These are phyloP conservation scores for Pseudogymnoascus sp. DNA, from an alignment of 2,329 filamentous ascomycete species.

Conservation along the genomic window DNA sequence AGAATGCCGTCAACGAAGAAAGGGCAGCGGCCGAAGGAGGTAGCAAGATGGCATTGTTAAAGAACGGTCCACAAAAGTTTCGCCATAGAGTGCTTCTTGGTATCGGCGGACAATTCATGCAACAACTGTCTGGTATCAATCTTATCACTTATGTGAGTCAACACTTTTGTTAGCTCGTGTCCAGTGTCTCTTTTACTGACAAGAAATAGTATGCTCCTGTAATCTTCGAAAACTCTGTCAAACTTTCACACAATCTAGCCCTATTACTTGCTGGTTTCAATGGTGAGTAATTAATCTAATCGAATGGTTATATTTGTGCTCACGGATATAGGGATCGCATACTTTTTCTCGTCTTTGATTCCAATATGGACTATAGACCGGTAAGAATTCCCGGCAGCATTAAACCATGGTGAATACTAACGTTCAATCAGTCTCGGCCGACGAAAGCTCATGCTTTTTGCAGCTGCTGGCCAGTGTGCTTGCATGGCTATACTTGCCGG, in stretches of 20 bases:
- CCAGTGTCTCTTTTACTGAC: neutral
- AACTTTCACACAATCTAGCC: conserved; percentile 37
- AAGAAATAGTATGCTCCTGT: conserved; percentile 32
- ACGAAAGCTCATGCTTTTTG: conserved; percentile 49
- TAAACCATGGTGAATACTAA: neutral
- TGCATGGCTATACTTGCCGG: conserved; percentile 50
- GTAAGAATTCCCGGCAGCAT: neutral
- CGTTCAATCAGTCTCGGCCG: conserved; percentile 35
- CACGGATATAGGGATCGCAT: conserved; percentile 29
- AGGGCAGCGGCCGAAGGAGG: conserved; percentile 30
- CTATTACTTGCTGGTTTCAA: conserved; percentile 45
- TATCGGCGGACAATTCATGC: conserved; percentile 39
- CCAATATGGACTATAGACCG: conserved; percentile 37
- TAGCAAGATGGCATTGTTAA: conserved; percentile 32
- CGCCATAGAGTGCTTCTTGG: conserved; percentile 34
- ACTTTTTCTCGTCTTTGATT: conserved; percentile 31
- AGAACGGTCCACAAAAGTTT: conserved; percentile 36
- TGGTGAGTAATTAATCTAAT: neutral
- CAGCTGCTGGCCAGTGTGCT: conserved; percentile 29
- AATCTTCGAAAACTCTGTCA: conserved; percentile 39
- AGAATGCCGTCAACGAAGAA: conserved; percentile 34
- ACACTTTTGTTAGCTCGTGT: neutral
- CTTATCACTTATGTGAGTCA: conserved; percentile 24
- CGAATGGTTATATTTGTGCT: neutral
- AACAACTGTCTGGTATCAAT: conserved; percentile 31